Evolutionary conservation across 805 yeast genomes (phyloP).

Genomic region (Isabelozyma pseudorhagii): DNA sequence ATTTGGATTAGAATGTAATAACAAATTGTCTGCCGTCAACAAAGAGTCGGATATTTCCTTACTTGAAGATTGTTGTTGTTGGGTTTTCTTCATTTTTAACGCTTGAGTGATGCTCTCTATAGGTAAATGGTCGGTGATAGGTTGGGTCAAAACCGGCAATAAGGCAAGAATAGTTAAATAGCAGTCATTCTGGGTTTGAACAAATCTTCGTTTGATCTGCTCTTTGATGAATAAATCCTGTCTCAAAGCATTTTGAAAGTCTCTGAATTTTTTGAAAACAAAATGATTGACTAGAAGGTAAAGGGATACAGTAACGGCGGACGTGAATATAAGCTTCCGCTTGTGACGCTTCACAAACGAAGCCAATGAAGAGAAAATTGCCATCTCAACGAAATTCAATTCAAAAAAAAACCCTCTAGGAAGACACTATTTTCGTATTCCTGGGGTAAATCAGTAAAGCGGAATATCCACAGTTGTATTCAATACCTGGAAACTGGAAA

Average conservation of each 20-base stretch:
- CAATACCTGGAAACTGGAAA: background rate
- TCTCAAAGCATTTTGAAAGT: slow-evolving; percentile 36
- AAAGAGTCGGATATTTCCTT: slow-evolving; percentile 40
- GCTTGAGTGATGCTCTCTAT: slow-evolving; percentile 73
- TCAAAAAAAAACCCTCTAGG: no score
- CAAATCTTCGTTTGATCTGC: slow-evolving; percentile 72
- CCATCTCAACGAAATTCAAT: slow-evolving; percentile 18
- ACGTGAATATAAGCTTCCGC: slow-evolving; percentile 30
- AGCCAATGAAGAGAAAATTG: slow-evolving; percentile 38
- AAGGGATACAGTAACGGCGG: slow-evolving; percentile 31
- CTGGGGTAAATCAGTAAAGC: no score
- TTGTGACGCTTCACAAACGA: slow-evolving; percentile 40
- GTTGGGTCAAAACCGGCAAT: slow-evolving; percentile 69
- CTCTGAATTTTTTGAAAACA: slow-evolving; percentile 33
- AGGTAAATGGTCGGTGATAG: slow-evolving; percentile 58
- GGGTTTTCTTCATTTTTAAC: slow-evolving; percentile 57
- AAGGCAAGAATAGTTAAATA: slow-evolving; percentile 78
- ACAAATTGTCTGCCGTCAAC: slow-evolving; percentile 39
- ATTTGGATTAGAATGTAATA: slow-evolving; percentile 17
- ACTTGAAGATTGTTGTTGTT: slow-evolving; percentile 10
- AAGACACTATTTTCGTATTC: no score
- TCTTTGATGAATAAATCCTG: slow-evolving; percentile 42
- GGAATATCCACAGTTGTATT: background rate
- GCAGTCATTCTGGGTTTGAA: slow-evolving; percentile 91
- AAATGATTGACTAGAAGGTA: slow-evolving; percentile 38